Conservation (phyloP, 495 filamentous ascomycete genomes). For the Aspergillus leporis region DNA sequence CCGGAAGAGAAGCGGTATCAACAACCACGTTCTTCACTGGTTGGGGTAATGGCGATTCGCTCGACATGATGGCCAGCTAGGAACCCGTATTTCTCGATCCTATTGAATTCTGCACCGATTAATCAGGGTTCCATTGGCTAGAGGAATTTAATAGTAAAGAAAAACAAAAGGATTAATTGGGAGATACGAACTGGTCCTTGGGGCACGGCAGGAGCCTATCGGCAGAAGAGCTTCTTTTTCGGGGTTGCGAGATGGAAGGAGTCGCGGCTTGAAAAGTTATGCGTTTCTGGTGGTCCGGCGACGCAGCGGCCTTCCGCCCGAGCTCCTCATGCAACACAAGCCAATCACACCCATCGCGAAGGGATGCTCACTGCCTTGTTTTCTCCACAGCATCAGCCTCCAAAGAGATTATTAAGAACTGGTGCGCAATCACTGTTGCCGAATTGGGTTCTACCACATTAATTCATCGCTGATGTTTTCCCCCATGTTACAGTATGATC, state of each 20-base stretch:
- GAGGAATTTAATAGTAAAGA: background rate
- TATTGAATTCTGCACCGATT: slow-evolving; percentile 12
- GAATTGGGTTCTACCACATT: slow-evolving; percentile 3
- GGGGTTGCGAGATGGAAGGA: slow-evolving; percentile 30
- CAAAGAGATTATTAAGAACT: background rate
- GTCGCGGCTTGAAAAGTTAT: slow-evolving; percentile 37
- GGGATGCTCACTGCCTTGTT: slow-evolving; percentile 25
- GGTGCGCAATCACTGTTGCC: background rate
- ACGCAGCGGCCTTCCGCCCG: slow-evolving; percentile 27
- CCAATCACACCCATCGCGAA: slow-evolving; percentile 37
- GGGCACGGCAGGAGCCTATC: slow-evolving; percentile 22
- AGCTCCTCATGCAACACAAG: slow-evolving; percentile 28
- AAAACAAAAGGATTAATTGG: background rate
- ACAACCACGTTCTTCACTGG: slow-evolving; percentile 47
- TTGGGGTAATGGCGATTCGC: slow-evolving; percentile 40
- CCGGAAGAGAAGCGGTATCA: slow-evolving; percentile 49
- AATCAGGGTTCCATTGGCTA: slow-evolving; percentile 7
- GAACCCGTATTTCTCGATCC: slow-evolving; percentile 19
- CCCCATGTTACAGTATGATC: background rate
- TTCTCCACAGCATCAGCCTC: slow-evolving; percentile 20
- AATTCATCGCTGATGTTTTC: slow-evolving; percentile 21
- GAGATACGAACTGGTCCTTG: slow-evolving; percentile 21
- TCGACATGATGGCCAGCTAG: slow-evolving; percentile 41
- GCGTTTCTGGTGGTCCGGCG: slow-evolving; percentile 23
- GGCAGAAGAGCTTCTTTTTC: slow-evolving; percentile 23